Evolutionary conservation across 306 rosid genomes (phyloP).

Genomic region (Cucurbita ficifolia): DNA sequence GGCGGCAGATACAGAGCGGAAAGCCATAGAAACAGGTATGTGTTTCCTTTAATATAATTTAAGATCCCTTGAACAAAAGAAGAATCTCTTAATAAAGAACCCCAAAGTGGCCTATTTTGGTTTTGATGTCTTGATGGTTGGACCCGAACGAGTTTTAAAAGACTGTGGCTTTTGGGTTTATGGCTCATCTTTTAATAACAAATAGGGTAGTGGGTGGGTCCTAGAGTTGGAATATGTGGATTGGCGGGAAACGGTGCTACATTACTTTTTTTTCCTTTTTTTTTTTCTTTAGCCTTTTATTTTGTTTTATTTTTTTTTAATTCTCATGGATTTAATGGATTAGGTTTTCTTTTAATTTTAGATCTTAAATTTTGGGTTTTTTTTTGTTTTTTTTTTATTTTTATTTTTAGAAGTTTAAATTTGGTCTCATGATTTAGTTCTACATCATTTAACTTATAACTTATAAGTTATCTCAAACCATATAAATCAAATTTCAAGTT

Average conservation of each 20-base stretch:
- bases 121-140: background rate
- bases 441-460: no score
- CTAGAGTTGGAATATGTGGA: background rate
- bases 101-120: background rate
- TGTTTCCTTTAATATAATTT: background rate
- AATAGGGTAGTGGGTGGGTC: background rate
- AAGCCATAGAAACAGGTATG: constrained; percentile 18
- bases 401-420: no score
- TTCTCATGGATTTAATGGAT: no score
- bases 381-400: no score
- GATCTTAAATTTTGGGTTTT: no score
- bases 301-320: no score
- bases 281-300: no score
- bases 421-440: no score
- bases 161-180: background rate
- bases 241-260: constrained; percentile 7
- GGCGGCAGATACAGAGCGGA: constrained; percentile 53
- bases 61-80: background rate
- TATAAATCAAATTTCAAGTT: no score
- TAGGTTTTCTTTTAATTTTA: no score
- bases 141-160: background rate
- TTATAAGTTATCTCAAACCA: no score
- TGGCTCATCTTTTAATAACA: background rate
- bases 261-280: background rate
- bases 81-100: background rate